Conservation (phyloP, 768 basidiomycete genomes). For the Lentinula guzmanii region DNA sequence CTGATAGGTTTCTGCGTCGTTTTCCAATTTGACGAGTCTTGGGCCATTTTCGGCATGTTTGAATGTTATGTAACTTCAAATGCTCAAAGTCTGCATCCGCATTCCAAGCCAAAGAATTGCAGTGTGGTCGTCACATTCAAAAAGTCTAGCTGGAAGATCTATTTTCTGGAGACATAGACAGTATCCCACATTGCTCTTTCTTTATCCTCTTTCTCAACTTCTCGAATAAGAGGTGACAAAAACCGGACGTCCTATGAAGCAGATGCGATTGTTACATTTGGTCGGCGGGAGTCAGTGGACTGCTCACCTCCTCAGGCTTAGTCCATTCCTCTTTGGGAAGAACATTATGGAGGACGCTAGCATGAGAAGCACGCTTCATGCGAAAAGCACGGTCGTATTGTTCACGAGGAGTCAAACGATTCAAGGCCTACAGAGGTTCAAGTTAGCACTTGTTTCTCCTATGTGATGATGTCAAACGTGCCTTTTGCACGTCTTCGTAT, state of each 20-base stretch:
- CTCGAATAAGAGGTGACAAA: conserved; percentile 70
- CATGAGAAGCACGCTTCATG: conserved; percentile 77
- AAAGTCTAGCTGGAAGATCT: conserved; percentile 19
- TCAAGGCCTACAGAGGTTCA: conserved; percentile 58
- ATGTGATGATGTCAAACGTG: conserved; percentile 23
- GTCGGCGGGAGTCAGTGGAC: background rate
- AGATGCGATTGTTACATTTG: conserved; percentile 4
- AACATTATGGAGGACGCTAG: conserved; percentile 70
- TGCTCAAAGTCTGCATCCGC: background rate
- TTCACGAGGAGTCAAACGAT: conserved; percentile 73
- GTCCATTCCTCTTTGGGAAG: conserved; percentile 82
- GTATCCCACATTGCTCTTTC: conserved; percentile 84
- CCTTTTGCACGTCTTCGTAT: conserved; percentile 70
- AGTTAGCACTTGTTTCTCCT: background rate
- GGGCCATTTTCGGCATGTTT: too few species aligned
- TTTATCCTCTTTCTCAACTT: conserved; percentile 66
- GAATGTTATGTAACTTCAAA: too few species aligned
- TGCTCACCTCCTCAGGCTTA: conserved; percentile 64
- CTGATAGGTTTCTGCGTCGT: too few species aligned
- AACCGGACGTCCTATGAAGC: conserved; percentile 77
- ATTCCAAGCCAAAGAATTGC: background rate
- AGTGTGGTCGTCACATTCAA: background rate
- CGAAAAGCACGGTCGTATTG: conserved; percentile 89
- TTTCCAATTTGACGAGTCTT: too few species aligned
- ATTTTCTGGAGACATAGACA: conserved; percentile 64